Conservation (phyloP, 140 eudicot genomes). For the Bidens hawaiensis region DNA sequence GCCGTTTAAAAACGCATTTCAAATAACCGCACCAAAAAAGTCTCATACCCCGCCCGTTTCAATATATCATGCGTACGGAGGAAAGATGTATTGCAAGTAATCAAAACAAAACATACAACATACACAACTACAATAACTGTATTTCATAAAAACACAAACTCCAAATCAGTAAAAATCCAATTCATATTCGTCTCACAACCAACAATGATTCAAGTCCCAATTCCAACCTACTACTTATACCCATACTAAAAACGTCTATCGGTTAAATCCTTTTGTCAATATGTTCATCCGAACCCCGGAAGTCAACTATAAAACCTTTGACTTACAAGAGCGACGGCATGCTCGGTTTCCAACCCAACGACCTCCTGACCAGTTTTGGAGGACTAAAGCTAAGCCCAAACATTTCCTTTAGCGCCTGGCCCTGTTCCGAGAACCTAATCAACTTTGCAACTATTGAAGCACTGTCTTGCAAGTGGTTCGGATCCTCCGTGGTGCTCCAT, state of each 20-base stretch:
- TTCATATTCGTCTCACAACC: conserved; percentile 21
- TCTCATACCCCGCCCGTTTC: too few relatives aligned
- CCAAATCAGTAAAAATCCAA: conserved; percentile 26
- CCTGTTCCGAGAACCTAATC: conserved; percentile 66
- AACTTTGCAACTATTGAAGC: conserved; percentile 77
- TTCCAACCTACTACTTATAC: conserved; percentile 18
- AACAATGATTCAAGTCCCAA: conserved; percentile 8
- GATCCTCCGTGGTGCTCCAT: conserved; percentile 62
- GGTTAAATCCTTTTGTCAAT: conserved; percentile 37
- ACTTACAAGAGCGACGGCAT: conserved; percentile 49
- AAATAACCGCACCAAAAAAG: too few relatives aligned
- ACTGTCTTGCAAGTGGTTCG: conserved; percentile 48
- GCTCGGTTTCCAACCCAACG: conserved; percentile 76
- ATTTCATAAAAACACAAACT: conserved; percentile 20
- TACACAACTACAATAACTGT: conserved; percentile 13
- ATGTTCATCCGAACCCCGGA: conserved; percentile 17
- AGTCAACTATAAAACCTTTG: conserved; percentile 37
- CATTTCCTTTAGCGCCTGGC: conserved; percentile 79
- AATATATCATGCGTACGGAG: too few relatives aligned
- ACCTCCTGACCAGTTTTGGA: conserved; percentile 61
- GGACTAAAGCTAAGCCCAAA: conserved; percentile 93
- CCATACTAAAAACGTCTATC: conserved; percentile 28
- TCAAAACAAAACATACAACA: conserved; percentile 4
- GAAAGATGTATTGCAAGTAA: too few relatives aligned
- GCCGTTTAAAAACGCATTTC: too few relatives aligned